Percentiles rank a stretch among this genome's conserved stretches.
phyloP scores from a whole-genome alignment of 2,329 filamentous ascomycete genomes.

The Exutisphaerella laricina region DNA sequence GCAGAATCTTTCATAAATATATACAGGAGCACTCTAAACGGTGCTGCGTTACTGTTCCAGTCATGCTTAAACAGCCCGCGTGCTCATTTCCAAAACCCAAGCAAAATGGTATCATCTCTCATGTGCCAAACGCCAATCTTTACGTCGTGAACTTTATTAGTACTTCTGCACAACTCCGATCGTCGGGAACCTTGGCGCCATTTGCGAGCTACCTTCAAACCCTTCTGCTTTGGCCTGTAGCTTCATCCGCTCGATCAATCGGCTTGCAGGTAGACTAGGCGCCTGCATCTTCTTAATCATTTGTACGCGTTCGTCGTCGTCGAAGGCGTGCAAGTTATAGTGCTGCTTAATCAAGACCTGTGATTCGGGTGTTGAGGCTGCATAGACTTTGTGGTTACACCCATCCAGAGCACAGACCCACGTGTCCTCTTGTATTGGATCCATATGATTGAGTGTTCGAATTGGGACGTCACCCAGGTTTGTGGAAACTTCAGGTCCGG shows the following conservation, averaged over 20 bases:
- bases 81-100: too few relatives aligned
- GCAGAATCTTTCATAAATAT: too few relatives aligned
- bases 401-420: conserved; percentile 63
- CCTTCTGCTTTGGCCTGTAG: conserved; percentile 23
- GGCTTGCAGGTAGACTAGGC: conserved; percentile 41
- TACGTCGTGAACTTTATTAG: conserved; percentile 6
- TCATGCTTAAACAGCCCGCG: too few relatives aligned
- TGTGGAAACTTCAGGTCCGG: conserved; percentile 7
- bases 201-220: conserved; percentile 16
- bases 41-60: too few relatives aligned
- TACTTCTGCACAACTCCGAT: conserved; percentile 4
- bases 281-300: conserved; percentile 53
- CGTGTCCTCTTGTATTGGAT: conserved; percentile 43
- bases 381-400: conserved; percentile 60
- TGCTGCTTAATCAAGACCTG: conserved; percentile 56
- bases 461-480: conserved; percentile 16
- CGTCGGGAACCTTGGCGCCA: conserved; percentile 8
- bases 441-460: conserved; percentile 23
- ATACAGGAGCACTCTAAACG: too few relatives aligned
- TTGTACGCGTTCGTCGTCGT: conserved; percentile 46
- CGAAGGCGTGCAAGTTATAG: conserved; percentile 55
- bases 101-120: too few relatives aligned
- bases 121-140: too few relatives aligned
- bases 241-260: conserved; percentile 44
- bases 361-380: conserved; percentile 52